Base-by-base conservation (phyloP, 768 basidiomycete genomes). In the Xerocomellus intermedius region DNA sequence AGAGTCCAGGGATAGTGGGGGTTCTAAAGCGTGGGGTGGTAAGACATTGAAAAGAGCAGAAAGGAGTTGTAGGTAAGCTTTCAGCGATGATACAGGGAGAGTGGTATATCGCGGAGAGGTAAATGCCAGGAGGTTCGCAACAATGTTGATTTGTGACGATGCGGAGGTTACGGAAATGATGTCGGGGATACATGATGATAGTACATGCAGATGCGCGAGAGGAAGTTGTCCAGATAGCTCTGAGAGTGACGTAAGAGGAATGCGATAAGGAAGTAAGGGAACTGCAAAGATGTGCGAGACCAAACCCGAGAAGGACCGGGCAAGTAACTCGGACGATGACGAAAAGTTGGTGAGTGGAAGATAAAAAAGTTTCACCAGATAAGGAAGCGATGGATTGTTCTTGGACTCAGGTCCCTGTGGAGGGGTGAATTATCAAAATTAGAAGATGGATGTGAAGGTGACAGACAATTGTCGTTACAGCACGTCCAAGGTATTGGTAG, bases 261-360 rank as follows among this genome's bases (percentile, higher is more conserved):
- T 74, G 8, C 84, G 87, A 69, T 90, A 87, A 1, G 91, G 92
- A 0, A 98, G 78, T 0, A 92, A 73, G 0, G 90, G 88, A 42
- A 95, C 75, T 2, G 86, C 79, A 54, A 96, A 75, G 51, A 95
- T 82, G 56, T 75, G 69, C 16, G 74, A 64, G 50, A 89, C 60
- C 28, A 89, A 62, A 17, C 69, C 64, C 30, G 69, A 58, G 16
- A 86, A 63, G 41, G 75, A 68, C 56, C 57, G 60, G 7, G 68
- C 26, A 43, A 64, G 67, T 16, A 35, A 24, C 28, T 58, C 58
- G 12, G 64, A 71, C 22, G 77, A 79, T 41, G 67, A 81, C 8
- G 62, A 19, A 32, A 64, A 28, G 28, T 50, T 54, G 8, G 35
- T 36, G 24, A 71, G 51, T 1, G 70, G 67, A 24, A 71, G 57